Base-by-base conservation (phyloP, 805 yeast species). In the Cephaloascus albidus region DNA sequence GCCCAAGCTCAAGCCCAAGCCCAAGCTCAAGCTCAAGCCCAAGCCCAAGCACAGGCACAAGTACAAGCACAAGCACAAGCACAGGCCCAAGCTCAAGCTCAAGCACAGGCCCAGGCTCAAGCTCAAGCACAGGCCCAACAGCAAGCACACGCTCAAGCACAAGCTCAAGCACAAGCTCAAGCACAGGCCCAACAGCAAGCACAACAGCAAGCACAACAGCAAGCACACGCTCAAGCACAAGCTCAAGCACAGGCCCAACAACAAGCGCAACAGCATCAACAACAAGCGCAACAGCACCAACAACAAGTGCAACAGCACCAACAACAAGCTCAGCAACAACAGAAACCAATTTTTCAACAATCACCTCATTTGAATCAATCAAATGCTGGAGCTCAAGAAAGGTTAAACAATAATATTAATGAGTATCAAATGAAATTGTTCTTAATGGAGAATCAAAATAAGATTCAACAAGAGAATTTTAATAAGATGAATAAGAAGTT, bases 21-120 rank as follows among this genome's bases (percentile, higher is more conserved):
- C 35, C 68, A 57, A 37, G 47, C 62, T 44, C 65, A 61, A 42
- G 63, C 61, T 2, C 65, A 62, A 2, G 60, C 63, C 14, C 38
- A 23, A 14, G 30, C 38, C 5, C 28, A 38, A 26, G n/a, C 40
- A 26, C 37, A 23, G 12, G 38, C 36, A 6, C 18, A 36, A 12
- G 18, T 16, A 6, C 33, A 12, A 28, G 14, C 18, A 36, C 28
- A 23, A 23, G 28, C 28, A 8, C 28, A 23, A 23, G 28, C 28
- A 8, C 28, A 23, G 12, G 28, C 28, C 12, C 28, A 23, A 23
- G 28, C 28, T 23, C 28, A 23, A 23, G 28, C 28, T 23, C 28
- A 23, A 12, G 28, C 28, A 8, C 28, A 23, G 28, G 28, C 28
- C 12, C 28, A 23, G 28, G 28, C 28, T 23, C 28, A 23, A 12